Evolutionary conservation across 768 basidiomycete species (phyloP).

Genomic region (Strobilomyces confusus): DNA sequence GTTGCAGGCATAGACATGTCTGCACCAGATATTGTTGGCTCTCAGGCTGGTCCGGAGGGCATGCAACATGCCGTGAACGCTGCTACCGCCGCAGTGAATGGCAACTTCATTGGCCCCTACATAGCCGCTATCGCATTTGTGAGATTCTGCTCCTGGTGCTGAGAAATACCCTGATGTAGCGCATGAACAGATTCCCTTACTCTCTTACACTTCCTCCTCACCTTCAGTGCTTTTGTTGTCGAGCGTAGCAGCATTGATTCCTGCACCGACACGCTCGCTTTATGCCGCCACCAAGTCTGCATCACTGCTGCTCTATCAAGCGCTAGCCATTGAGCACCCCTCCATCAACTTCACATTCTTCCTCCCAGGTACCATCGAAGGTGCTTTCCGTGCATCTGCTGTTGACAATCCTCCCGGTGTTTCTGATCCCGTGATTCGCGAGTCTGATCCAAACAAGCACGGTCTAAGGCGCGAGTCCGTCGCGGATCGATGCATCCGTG

Average conservation of each 20-base stretch:
- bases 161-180: neutral
- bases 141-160: slow-evolving; percentile 23
- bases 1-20: slow-evolving; percentile 54
- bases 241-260: slow-evolving; percentile 72
- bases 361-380: slow-evolving; percentile 70
- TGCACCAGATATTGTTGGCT: slow-evolving; percentile 26
- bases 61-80: slow-evolving; percentile 56
- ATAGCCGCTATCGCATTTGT: slow-evolving; percentile 71
- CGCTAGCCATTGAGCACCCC: slow-evolving; percentile 78
- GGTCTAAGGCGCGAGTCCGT: slow-evolving; percentile 61
- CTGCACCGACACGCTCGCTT: slow-evolving; percentile 80
- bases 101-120: slow-evolving; percentile 70
- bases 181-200: slow-evolving; percentile 63
- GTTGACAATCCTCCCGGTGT: slow-evolving; percentile 48
- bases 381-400: slow-evolving; percentile 75
- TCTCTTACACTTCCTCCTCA: slow-evolving; percentile 55
- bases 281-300: slow-evolving; percentile 85
- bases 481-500: slow-evolving; percentile 54
- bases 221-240: slow-evolving; percentile 81
- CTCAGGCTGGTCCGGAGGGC: slow-evolving; percentile 47
- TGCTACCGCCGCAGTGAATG: slow-evolving; percentile 50
- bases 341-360: slow-evolving; percentile 56
- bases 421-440: slow-evolving; percentile 32
- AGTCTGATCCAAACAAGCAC: slow-evolving; percentile 50
- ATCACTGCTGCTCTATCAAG: slow-evolving; percentile 70